Base-by-base conservation (phyloP, 2,329 filamentous ascomycete species). In the Aspergillus sp. region DNA sequence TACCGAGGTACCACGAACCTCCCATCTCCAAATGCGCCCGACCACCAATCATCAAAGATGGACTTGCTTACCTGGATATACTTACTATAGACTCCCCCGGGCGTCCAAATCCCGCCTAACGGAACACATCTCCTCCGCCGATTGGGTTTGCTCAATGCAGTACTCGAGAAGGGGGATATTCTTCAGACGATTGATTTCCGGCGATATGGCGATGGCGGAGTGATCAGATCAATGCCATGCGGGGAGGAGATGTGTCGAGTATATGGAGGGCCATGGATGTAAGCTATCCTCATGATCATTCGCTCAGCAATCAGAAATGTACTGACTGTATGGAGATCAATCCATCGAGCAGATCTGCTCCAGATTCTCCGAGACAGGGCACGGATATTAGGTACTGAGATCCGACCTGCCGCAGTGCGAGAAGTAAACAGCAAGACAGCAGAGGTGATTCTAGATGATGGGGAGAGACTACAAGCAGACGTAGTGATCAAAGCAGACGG, bases 61-160 rank as follows among this genome's bases (percentile, higher is more conserved):
- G 8, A 38, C 25, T 13, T 13, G 9, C 19, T 19, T n/a, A 17
- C 15, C 12, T 12, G 5, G 17, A 15, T 41, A 17, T 41, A 2
- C 8, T 28, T 39, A 8, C n/a, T 10, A 9, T n/a, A 57, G 55
- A 30, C 36, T 23, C 10, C 15, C 25, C 25, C 48, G 12, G 55
- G 55, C 23, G 15, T 58, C n/a, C 55, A 58, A 13, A 58, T 58
- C 9, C 47, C 55, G 4, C 55, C 55, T 5, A 58, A 58, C 36
- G 55, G 55, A 17, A 51, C 55, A 1, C n/a, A 25, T 9, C 25
- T 58, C 15, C 47, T 58, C 19, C 47, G 28, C 23, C 45, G 36
- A 7, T 23, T 58, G 21, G 55, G 17, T 10, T 21, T 57, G 17
- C 47, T 58, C n/a, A n/a, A 50, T 10, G 45, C 19, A 3, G 48